Percentiles rank a stretch among this genome's conserved stretches.
Conservation (phyloP, 202 grass and related monocot genomes). For the Elaeis oleifera region DNA sequence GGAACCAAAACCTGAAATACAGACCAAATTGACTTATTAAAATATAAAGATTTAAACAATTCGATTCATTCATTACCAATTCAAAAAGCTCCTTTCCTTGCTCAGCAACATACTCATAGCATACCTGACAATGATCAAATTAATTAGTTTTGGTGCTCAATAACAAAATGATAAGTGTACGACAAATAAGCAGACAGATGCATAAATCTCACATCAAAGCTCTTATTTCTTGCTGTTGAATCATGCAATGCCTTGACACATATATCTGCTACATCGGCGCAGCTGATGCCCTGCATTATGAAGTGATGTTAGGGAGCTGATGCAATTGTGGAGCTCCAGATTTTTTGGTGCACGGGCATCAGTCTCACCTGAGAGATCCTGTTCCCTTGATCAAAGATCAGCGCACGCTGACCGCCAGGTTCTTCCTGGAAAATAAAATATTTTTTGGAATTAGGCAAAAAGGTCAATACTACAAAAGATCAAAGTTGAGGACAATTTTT, state of each 20-base stretch:
- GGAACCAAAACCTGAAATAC: too few species aligned
- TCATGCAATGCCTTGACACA: conserved; percentile 97
- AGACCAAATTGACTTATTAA: too few species aligned
- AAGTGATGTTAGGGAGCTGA: background rate
- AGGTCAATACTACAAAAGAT: too few species aligned
- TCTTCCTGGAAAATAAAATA: conserved; percentile 68
- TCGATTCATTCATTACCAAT: conserved; percentile 48
- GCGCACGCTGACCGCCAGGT: conserved; percentile 89
- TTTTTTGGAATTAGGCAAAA: background rate
- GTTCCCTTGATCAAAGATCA: conserved; percentile 99
- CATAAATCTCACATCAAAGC: conserved; percentile 77
- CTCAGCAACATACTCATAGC: conserved; percentile 83
- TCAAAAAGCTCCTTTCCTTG: conserved; percentile 83
- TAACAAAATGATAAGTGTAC: background rate
- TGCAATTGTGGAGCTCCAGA: background rate
- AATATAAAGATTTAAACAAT: too few species aligned
- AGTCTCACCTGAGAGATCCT: conserved; percentile 77
- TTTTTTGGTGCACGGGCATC: background rate
- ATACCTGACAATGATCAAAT: conserved; percentile 46
- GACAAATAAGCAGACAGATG: conserved; percentile 5
- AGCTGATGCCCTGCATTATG: conserved; percentile 71
- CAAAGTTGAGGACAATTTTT: too few species aligned
- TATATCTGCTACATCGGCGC: conserved; percentile 95
- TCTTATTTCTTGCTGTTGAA: conserved; percentile 97
- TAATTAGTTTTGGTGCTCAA: background rate